Base-by-base conservation (phyloP, 1,139 yeast genomes). In the Yamadazyma pseudoaaseri region DNA sequence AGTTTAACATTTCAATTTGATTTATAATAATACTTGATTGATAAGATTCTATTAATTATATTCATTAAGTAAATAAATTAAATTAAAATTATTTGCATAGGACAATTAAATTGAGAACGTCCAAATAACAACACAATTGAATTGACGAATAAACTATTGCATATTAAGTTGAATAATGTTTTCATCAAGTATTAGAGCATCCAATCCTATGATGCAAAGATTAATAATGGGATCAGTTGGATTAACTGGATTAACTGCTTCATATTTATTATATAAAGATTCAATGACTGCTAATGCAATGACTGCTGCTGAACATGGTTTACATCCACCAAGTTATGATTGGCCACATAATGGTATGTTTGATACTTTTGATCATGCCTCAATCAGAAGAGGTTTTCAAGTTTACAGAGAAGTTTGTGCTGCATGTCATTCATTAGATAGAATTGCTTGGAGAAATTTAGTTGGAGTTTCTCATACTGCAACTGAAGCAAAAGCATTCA, bases 351-450 rank as follows among this genome's bases (percentile, higher is more conserved):
- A 77, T 57, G 97, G 95, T 55, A 84, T 89, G 80, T 79, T 90
- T 55, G 83, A 82, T 49, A 77, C 96, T 36, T 94, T 89, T 53
- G 98, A 92, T 73, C 99, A 92, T 65, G 90, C 89, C 41, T 83
- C 96, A 34, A 86, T 92, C 57, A 86, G 99, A 76, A 89, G 99
- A 78, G 99, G 99, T 52, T 92, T 83, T 81, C 97, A 89, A 66
- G 99, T 92, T 43, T 92, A 92, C 77, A 85, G 89, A 66, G 99
- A 92, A 69, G 98, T 92, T 41, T 92, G 99, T 76, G 95, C 98
- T 42, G 92, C 97, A 42, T 92, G 99, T 70, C 99, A 92, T 70
- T 90, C 98, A 18, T 73, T 92, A 56, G 92, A 89, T 61, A 84
- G 96, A 73, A 86, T 94, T 51, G 96, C 97, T 34, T 92, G 99